Evolutionary conservation across 305 asterid genomes (phyloP).

Genomic region (Fraxinus greggii): DNA sequence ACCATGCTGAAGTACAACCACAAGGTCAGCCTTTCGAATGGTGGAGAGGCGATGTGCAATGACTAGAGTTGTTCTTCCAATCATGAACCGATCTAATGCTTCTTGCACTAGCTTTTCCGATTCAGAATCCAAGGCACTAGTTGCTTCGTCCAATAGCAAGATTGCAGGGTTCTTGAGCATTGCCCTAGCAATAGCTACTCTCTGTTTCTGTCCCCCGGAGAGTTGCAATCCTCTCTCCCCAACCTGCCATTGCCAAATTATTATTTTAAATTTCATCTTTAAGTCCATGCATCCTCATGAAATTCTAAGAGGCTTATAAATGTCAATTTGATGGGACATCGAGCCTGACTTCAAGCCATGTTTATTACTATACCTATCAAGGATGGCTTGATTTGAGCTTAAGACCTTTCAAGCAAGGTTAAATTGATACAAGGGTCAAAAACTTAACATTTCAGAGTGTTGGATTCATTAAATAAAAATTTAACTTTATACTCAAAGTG

Average conservation of each 20-base stretch:
- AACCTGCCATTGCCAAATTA: constrained; percentile 33
- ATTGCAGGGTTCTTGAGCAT: constrained; percentile 56
- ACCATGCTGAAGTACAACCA: constrained; percentile 93
- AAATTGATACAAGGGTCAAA: background rate
- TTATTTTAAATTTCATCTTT: background rate
- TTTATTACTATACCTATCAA: background rate
- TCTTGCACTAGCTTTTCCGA: constrained; percentile 97
- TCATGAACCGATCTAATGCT: constrained; percentile 97
- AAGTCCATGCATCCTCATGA: background rate
- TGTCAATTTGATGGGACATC: background rate
- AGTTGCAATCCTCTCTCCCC: constrained; percentile 61
- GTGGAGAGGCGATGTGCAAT: constrained; percentile 98
- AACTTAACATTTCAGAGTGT: background rate
- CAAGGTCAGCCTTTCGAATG: constrained; percentile 91
- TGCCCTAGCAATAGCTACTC: constrained; percentile 59
- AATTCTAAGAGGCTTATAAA: background rate
- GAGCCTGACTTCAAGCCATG: background rate
- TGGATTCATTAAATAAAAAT: background rate
- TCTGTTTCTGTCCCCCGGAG: constrained; percentile 61
- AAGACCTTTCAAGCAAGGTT: background rate
- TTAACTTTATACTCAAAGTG: background rate
- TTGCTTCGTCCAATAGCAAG: constrained; percentile 54
- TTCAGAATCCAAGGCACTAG: constrained; percentile 65
- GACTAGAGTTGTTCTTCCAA: constrained; percentile 91
- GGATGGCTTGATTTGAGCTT: background rate